Evolutionary conservation across 768 basidiomycete species (phyloP).

Genomic region (Leccinellum albellum): DNA sequence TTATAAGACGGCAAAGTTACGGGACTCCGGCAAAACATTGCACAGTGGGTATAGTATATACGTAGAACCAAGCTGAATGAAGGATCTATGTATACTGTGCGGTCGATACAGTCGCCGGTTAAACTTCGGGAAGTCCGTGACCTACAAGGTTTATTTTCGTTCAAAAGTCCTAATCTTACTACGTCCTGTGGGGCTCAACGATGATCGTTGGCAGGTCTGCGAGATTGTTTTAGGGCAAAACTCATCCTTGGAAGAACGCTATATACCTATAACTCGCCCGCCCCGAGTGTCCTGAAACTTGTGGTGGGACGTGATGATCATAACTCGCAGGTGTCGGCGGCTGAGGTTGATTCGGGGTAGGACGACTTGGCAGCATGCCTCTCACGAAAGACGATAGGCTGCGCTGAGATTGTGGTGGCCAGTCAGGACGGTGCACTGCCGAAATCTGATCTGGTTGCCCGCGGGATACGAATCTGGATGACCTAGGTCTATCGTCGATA

Average conservation of each 20-base stretch:
- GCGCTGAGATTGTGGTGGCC: background rate
- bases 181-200: background rate
- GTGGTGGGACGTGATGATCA: background rate
- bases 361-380: background rate
- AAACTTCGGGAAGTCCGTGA: background rate
- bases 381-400: background rate
- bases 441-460: background rate
- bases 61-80: too few relatives aligned
- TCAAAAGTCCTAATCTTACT: background rate
- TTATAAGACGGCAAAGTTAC: background rate
- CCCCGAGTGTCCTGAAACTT: background rate
- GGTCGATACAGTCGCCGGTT: background rate
- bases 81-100: too few relatives aligned
- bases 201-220: background rate
- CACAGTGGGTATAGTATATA: too few relatives aligned
- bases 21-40: background rate
- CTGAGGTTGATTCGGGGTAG: background rate
- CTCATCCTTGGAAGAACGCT: background rate
- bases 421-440: background rate
- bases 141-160: too few relatives aligned
- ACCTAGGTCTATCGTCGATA: conserved; percentile 3
- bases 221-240: background rate
- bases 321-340: background rate
- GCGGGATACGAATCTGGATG: conserved; percentile 3
- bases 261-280: background rate